Base-by-base conservation (phyloP, 2,329 filamentous ascomycete genomes). In the Xylariaceae sp. region DNA sequence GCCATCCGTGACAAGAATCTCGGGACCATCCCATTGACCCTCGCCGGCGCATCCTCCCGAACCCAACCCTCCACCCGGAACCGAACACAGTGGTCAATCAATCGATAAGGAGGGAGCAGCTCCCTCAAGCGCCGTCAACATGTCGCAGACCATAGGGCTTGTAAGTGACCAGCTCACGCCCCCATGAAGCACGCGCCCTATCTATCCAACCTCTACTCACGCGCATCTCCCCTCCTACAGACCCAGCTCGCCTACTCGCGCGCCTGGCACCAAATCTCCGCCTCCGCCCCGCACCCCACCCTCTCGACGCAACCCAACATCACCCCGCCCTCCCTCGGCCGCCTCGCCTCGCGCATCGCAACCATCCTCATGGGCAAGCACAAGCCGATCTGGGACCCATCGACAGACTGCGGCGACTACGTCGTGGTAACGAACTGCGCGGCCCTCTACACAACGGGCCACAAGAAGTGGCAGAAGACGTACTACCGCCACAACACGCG, bases 351-450 rank as follows among this genome's bases (percentile, higher is more conserved):
- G 56, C 86, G 88, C 64, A 96, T 97, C 74, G 93, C 92, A 63
- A 80, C 88, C 56, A 81, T 90, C 62, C 85, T 97, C 55, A 97
- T 97, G 92, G 94, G 94, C 78, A 99, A 99, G 82, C 89, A 99
- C 83, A 99, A 99, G 79, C 94, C 94, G 18, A 96, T 94, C 75
- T 99, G 87, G 79, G 90, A 97, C 77, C 94, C 94, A 1, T 96
- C 92, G 18, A 97, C 92, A 62, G 94, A 99, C 81, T 97, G 94
- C 82, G 94, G 94, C 68, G 94, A 99, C 84, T 99, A 99, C 76
- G 92, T 99, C 10, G 93, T 99, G 0, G 92, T 94, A 55, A 90
- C 90, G 44, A 88, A 92, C 74, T 97, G 94, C 80, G 84, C 88
- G 47, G 87, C 93, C 52, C 81, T 99, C 53, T 87, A 92, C 78